Evolutionary conservation across 140 eudicot species (phyloP).

Genomic region (Flaveria floridana): DNA sequence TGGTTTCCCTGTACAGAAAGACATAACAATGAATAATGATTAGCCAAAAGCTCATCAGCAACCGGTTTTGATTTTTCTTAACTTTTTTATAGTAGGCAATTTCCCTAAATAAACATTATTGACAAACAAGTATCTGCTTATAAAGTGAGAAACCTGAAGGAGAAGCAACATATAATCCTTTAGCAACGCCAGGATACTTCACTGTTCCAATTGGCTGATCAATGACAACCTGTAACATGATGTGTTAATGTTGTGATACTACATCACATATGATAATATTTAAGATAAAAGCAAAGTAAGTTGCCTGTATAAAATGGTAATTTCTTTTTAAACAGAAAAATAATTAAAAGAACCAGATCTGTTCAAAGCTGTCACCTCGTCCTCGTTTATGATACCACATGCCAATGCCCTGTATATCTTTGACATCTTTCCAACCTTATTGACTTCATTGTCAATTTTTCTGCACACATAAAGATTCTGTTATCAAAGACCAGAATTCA

Average conservation of each 20-base stretch:
- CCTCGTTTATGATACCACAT: constrained; percentile 53
- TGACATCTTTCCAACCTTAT: constrained; percentile 50
- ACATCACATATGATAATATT: not conserved
- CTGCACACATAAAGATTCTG: constrained; percentile 36
- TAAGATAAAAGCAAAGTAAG: constrained; percentile 2
- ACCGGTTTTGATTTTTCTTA: not conserved
- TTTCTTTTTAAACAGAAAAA: not conserved
- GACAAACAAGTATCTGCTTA: not conserved
- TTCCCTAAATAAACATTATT: not conserved
- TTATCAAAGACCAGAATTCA: constrained; percentile 5
- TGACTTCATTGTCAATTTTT: constrained; percentile 33
- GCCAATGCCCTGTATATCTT: constrained; percentile 84
- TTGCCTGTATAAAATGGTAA: not conserved
- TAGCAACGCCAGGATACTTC: constrained; percentile 87
- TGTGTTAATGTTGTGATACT: constrained; percentile 12
- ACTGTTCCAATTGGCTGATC: constrained; percentile 81
- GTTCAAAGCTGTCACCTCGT: constrained; percentile 59
- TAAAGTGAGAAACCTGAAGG: constrained; percentile 60
- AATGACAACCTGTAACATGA: constrained; percentile 53
- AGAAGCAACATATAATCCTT: constrained; percentile 91
- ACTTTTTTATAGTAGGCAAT: not conserved
- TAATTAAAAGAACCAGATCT: not conserved
- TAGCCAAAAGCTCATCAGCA: constrained; percentile 5
- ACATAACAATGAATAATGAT: not conserved
- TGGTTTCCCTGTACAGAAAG: constrained; percentile 61